Evolutionary conservation across 345 rosid genomes (phyloP), one percentile per base, ranked within the genome.

Genomic region (Melaleuca alternifolia): DNA sequence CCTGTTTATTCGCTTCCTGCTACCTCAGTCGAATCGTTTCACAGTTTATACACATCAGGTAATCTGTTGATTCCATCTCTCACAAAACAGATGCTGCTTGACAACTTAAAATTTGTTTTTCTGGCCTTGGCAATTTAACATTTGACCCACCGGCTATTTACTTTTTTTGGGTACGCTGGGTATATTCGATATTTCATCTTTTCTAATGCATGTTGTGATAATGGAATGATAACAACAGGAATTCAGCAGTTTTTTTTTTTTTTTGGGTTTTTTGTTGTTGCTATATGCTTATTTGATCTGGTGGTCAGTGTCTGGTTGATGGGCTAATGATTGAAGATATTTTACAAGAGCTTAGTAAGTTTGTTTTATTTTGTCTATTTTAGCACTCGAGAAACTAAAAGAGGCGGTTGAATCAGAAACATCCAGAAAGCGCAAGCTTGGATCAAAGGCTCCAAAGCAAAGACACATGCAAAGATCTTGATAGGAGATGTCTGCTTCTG

Each of bases 351-450:
- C 51, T 24, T 30, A 54, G 56, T 9, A 20, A 24, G 71, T 21
- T 24, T 83, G 28, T 41, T n/a, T 76, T 85, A 28, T 59, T 77
- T 89, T 85, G 59, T 48, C 61, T 89, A 77, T 86, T 81, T 41
- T 91, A 97, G 99, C 95, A 51, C 90, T 96, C 61, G 97, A 92
- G 92, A 96, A 93, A 91, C 88, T 97, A 71, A 91, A 94, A 88
- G 94, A 94, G 92, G 90, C 51, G 11, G 93, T 95, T 85, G 94
- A 94, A 89, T 91, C 95, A 79, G 97, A 95, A 91, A 91, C 90
- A 85, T 91, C 95, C 5, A 91, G 88, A 88, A 94, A 93, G 90
- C 91, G 91, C 65, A 91, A 90, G 91, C 41, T 51, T 87, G 89
- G 90, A 87, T 90, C 86, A 88, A 95, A 88, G 85, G 90, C 89